These are phyloP conservation scores for Aspergillus quadrilineatus DNA, from an alignment of 2,329 filamentous ascomycete species.

Conservation along the genomic window DNA sequence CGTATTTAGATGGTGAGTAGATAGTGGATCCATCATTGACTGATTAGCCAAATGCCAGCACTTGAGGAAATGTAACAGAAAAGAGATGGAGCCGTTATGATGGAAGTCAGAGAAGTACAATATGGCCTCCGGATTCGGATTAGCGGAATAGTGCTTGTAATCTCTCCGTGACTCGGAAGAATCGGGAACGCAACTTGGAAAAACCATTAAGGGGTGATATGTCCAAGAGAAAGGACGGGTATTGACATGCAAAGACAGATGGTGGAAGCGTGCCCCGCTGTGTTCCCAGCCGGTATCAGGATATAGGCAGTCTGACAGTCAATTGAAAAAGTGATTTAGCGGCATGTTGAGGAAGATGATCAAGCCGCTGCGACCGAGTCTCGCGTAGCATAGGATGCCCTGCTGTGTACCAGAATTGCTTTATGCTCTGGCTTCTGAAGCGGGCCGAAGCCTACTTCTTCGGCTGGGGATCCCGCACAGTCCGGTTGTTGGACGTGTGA, in stretches of 20 bases:
- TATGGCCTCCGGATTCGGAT: neutral
- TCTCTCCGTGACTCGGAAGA: no score
- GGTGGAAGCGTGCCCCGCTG: neutral
- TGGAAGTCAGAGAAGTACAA: neutral
- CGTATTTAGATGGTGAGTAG: neutral
- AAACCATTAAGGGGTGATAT: neutral
- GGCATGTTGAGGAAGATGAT: neutral
- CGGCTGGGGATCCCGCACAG: neutral
- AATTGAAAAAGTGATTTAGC: neutral
- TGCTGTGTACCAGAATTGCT: neutral
- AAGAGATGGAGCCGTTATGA: neutral
- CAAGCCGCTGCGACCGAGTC: neutral
- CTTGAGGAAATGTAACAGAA: slow-evolving; percentile 5
- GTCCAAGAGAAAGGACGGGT: neutral
- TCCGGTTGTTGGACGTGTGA: neutral
- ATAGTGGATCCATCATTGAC: neutral
- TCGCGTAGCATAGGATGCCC: neutral
- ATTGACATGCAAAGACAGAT: neutral
- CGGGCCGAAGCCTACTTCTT: neutral
- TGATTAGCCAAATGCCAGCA: slow-evolving; percentile 11
- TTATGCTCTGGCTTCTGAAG: neutral
- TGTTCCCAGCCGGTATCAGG: neutral
- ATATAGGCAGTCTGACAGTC: neutral
- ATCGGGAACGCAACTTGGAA: neutral
- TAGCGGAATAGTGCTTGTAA: no score